Percentiles rank a stretch among this genome's conserved stretches.
These are phyloP conservation scores for Artemisia annua DNA, from an alignment of 129 eudicot genomes.

Conservation along the genomic window DNA sequence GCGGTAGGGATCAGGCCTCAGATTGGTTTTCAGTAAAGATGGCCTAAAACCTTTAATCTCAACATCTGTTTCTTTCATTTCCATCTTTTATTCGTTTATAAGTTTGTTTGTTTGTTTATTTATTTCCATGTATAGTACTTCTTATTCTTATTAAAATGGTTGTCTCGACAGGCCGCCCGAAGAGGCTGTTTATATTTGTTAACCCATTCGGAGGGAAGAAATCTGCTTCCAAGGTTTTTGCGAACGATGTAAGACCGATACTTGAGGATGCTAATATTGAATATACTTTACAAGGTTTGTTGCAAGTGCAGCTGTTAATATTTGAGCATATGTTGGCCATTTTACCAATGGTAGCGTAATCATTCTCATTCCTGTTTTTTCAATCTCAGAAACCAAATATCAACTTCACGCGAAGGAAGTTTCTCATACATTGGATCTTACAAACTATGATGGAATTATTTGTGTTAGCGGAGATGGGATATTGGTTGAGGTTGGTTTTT, in stretches of 20 bases:
- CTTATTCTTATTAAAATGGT: slow-evolving; percentile 1
- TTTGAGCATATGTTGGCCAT: not conserved
- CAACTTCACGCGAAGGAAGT: slow-evolving; percentile 92
- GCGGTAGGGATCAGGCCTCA: not conserved
- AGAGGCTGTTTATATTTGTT: slow-evolving; percentile 72
- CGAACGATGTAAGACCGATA: slow-evolving; percentile 60
- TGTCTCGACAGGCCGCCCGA: slow-evolving; percentile 65
- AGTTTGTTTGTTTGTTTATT: not conserved
- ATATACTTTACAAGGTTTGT: slow-evolving; percentile 64
- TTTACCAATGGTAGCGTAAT: not conserved
- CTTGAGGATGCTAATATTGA: slow-evolving; percentile 81
- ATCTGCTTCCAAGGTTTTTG: slow-evolving; percentile 68
- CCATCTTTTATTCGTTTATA: too few relatives aligned
- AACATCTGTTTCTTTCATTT: too few relatives aligned
- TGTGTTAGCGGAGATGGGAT: slow-evolving; percentile 97
- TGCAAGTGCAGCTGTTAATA: slow-evolving; percentile 11
- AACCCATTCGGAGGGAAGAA: slow-evolving; percentile 88
- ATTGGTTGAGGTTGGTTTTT: slow-evolving; percentile 77
- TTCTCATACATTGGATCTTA: slow-evolving; percentile 61
- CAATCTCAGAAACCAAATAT: slow-evolving; percentile 63
- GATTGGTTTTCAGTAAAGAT: not conserved
- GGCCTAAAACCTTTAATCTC: slow-evolving; percentile 4
- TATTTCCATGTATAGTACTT: not conserved
- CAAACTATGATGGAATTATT: slow-evolving; percentile 78
- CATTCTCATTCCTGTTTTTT: slow-evolving; percentile 25